Base-by-base conservation (phyloP, 306 rosid genomes). In the Datisca glomerata region DNA sequence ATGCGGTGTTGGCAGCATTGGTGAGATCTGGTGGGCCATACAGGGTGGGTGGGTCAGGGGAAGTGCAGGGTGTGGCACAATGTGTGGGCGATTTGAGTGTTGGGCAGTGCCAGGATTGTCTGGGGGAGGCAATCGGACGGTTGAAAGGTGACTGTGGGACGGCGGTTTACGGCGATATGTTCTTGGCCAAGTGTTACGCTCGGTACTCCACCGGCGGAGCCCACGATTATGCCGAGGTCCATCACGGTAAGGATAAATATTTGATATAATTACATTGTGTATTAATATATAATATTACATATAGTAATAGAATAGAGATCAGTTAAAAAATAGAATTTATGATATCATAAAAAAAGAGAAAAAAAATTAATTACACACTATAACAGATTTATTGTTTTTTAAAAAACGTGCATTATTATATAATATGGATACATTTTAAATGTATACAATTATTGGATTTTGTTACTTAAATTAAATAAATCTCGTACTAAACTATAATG, bases 131-230 rank as follows among this genome's bases (percentile, higher is more conserved):
- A 1, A 65, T 85, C 62, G 55, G 46, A 61, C 79, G 73, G 68
- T 33, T 85, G 56, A 80, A 63, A 16, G 74, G 48, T 23, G 93
- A 85, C 8, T 85, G 93, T 28, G 81, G 75, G 1, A 64, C 64
- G 0, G 81, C 73, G 0, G 76, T 53, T 24, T 66, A 41, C 15
- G 96, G 93, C 5, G 96, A 85, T 12, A 63, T 85, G 79, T 85
- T 77, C 54, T 35, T 85, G 59, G 85, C 45, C 7, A 85, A 77
- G 75, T 85, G 96, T 27, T 85, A 85, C 14, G 85, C 73, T 0
- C 63, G 81, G 61, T 85, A 69, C 63, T 69, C 81, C 0, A 69
- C 77, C 0, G 67, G 25, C 32, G 85, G 78, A 23, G 57, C 68
- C 13, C 76, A 64, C 17, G 39, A n/a, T 7, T 61, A 52, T 66